These are phyloP conservation scores for Coemansia sp. DNA, from an alignment of 371 early-diverging fungal species.

Conservation along the genomic window DNA sequence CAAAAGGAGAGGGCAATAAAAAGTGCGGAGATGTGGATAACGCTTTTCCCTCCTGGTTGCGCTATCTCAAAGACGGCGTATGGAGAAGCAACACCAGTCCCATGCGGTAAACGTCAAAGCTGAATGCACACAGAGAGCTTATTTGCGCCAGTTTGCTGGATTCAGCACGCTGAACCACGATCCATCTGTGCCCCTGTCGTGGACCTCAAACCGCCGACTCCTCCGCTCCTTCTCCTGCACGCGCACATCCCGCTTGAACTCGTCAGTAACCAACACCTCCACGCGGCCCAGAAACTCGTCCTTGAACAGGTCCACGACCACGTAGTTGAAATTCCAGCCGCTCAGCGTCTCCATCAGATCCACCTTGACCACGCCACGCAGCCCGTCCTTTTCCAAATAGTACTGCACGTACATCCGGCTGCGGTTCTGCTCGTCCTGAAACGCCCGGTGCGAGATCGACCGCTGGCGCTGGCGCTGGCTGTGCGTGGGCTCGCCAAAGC, in stretches of 20 bases:
- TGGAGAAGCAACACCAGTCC: too few relatives aligned
- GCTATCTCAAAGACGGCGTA: too few relatives aligned
- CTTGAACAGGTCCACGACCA: constrained; percentile 30
- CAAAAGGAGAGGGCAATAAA: too few relatives aligned
- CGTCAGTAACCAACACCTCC: constrained; percentile 37
- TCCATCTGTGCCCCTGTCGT: constrained; percentile 22
- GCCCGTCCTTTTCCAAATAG: constrained; percentile 12
- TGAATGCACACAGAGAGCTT: not conserved
- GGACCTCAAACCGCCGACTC: constrained; percentile 12
- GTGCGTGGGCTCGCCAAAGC: constrained; percentile 49
- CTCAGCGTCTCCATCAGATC: constrained; percentile 21
- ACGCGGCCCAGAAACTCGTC: constrained; percentile 2
- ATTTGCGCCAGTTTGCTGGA: constrained; percentile 40
- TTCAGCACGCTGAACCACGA: constrained; percentile 38
- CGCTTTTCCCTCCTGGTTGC: too few relatives aligned
- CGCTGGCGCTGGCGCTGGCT: constrained; percentile 45
- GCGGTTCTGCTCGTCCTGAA: constrained; percentile 15
- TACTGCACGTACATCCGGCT: constrained; percentile 28
- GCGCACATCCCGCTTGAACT: constrained; percentile 19
- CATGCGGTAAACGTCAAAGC: too few relatives aligned
- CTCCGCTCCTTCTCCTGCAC: constrained; percentile 1
- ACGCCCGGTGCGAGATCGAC: constrained; percentile 31
- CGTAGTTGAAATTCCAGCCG: constrained; percentile 37
- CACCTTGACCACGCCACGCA: constrained; percentile 24
- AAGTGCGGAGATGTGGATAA: too few relatives aligned